Base-by-base conservation (phyloP, 2,329 filamentous ascomycete species). In the Macrophomina tecta region DNA sequence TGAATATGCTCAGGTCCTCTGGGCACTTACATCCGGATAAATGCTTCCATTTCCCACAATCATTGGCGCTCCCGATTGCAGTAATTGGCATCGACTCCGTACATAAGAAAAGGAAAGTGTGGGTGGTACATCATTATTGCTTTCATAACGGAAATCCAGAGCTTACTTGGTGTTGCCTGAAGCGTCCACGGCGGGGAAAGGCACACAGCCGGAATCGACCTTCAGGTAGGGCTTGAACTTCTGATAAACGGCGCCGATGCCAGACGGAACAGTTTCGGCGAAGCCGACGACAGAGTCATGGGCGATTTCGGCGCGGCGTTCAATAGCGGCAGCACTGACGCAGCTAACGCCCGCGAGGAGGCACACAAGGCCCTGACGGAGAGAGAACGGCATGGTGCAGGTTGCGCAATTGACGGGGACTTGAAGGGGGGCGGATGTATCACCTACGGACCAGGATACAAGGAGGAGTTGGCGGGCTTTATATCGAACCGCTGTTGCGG, bases 151-250 rank as follows among this genome's bases (percentile, higher is more conserved):
- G 23, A 34, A 16, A 11, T 12, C 6, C n/a, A 9, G 4, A 1
- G 70, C 79, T 67, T 74, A 88, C 87, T 82, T 80, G 12, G 84
- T 88, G 70, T 89, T 82, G 2, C 87, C 88, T 0, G 77, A 74
- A 0, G 81, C 81, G 68, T 90, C 84, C 1, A 90, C 87, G 0
- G 84, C 87, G 0, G 87, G 87, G 72, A 87, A 90, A 0, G 87
- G 86, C 8, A 89, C 87, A 68, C 87, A 90, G 55, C 87, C 87
- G 70, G 85, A 85, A n/a, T 82, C 80, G 4, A 89, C 83, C 16
- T 86, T 71, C 8, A 88, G 79, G 63, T 79, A 82, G 0, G 86
- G 87, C 75, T 89, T 83, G 75, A 86, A 89, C 64, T 84, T 83
- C 49, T 84, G 73, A 69, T 86, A 86, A 18, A 86, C 72, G 1